A percentile compares a stretch with the other conserved stretches of the same genome.
These are phyloP conservation scores for Parathielavia hyrcaniae DNA, from an alignment of 495 filamentous ascomycete genomes.

Conservation along the genomic window DNA sequence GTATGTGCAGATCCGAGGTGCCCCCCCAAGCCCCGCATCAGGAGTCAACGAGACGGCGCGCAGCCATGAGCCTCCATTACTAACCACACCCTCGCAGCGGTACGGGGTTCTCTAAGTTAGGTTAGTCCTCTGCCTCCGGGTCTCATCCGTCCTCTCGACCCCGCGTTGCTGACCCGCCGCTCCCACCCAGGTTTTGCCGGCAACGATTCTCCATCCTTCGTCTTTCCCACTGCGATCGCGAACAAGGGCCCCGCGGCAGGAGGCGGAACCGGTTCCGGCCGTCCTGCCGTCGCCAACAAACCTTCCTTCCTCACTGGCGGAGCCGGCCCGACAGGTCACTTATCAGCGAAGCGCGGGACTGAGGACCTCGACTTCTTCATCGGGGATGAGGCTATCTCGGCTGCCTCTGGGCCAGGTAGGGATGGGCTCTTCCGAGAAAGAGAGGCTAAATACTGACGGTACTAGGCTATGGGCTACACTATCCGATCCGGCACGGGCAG, in stretches of 20 bases:
- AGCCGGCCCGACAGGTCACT: constrained; percentile 69
- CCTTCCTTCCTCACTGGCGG: constrained; percentile 92
- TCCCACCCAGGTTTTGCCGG: constrained; percentile 83
- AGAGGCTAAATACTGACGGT: neutral
- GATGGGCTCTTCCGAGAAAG: neutral
- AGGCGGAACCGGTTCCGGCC: constrained; percentile 69
- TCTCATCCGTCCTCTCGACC: neutral
- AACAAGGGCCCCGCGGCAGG: constrained; percentile 74
- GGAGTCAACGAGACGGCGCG: neutral
- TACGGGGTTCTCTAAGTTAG: constrained; percentile 97
- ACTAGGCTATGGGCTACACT: constrained; percentile 87
- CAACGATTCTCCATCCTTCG: constrained; percentile 98
- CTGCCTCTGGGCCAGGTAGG: constrained; percentile 73
- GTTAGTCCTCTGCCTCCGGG: constrained; percentile 43
- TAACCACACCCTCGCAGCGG: constrained; percentile 56
- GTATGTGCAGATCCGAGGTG: constrained; percentile 52
- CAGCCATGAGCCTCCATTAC: constrained; percentile 16
- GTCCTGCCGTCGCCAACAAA: constrained; percentile 86
- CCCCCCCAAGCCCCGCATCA: constrained; percentile 21
- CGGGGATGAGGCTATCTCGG: constrained; percentile 87
- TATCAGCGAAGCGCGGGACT: constrained; percentile 88
- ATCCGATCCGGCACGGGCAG: constrained; percentile 95
- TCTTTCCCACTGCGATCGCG: constrained; percentile 97
- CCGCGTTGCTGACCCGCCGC: constrained; percentile 8
- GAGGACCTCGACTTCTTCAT: constrained; percentile 99